A percentile compares a stretch with the other conserved stretches of the same genome.
Conservation (phyloP, 306 rosid species). For the Fragaria vesca region DNA sequence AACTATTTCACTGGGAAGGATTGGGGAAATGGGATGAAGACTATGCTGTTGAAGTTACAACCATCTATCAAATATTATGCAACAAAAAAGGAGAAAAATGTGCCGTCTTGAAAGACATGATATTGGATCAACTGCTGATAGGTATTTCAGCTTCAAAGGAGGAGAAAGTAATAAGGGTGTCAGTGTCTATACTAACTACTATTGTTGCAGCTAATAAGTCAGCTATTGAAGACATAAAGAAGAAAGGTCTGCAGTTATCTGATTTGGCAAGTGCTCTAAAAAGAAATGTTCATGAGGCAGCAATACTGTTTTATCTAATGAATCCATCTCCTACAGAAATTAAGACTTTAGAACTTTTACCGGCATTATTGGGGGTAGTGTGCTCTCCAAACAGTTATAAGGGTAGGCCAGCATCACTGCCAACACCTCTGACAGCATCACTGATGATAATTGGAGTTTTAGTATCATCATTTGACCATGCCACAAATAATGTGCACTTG, state of each 20-base stretch:
- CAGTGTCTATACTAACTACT: constrained; percentile 56
- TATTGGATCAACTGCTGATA: constrained; percentile 61
- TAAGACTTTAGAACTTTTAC: constrained; percentile 60
- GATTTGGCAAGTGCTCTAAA: constrained; percentile 78
- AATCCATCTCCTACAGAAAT: constrained; percentile 74
- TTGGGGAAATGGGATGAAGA: constrained; percentile 55
- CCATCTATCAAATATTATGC: constrained; percentile 50
- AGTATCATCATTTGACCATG: constrained; percentile 66
- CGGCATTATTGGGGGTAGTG: constrained; percentile 63
- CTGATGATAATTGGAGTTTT: constrained; percentile 72
- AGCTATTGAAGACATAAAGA: constrained; percentile 63
- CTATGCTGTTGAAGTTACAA: constrained; percentile 50
- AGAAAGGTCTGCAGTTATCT: constrained; percentile 62
- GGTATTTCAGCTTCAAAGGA: constrained; percentile 71
- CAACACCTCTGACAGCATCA: constrained; percentile 74
- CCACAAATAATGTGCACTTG: constrained; percentile 68
- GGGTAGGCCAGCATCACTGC: constrained; percentile 41
- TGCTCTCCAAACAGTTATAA: constrained; percentile 50
- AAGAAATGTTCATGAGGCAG: constrained; percentile 76
- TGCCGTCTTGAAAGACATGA: constrained; percentile 59
- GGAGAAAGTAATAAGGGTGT: constrained; percentile 61
- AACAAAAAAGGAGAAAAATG: constrained; percentile 46
- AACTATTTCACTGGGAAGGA: constrained; percentile 45
- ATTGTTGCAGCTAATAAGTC: constrained; percentile 66
- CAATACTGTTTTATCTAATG: constrained; percentile 62